Conservation (phyloP, 2,329 filamentous ascomycete species). For the Arthroderma sp. region DNA sequence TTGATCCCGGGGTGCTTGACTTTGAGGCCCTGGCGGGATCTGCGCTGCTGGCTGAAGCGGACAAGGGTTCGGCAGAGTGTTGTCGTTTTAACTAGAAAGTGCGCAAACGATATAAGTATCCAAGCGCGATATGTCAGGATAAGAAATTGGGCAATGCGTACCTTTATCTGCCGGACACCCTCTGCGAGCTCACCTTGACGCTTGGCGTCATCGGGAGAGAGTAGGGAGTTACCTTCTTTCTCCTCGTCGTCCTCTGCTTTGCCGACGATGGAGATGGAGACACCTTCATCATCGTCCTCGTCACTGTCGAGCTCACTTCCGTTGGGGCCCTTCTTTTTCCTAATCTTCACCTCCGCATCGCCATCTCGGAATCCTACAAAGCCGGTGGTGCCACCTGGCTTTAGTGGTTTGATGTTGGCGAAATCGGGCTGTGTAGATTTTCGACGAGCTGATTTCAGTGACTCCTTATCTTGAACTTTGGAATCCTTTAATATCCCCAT, state of each 20-base stretch:
- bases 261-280: conserved; percentile 46
- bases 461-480: conserved; percentile 51
- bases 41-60: conserved; percentile 25
- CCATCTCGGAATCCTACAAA: conserved; percentile 79
- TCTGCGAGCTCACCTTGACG: conserved; percentile 51
- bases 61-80: conserved; percentile 47
- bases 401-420: conserved; percentile 69
- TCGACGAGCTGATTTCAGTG: conserved; percentile 55
- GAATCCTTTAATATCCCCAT: conserved; percentile 72
- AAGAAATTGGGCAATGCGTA: conserved; percentile 24
- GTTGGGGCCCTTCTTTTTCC: conserved; percentile 47
- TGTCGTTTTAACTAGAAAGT: conserved; percentile 49
- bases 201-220: conserved; percentile 51
- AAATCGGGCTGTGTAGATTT: conserved; percentile 78
- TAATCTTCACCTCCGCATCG: conserved; percentile 43
- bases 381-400: conserved; percentile 74
- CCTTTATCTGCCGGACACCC: conserved; percentile 55
- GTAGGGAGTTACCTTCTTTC: conserved; percentile 35
- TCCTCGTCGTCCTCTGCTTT: conserved; percentile 52
- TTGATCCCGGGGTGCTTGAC: conserved; percentile 29
- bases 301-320: conserved; percentile 64
- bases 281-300: conserved; percentile 59
- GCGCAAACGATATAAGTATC: neutral
- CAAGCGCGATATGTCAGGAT: neutral
- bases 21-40: conserved; percentile 33